phyloP scores from a whole-genome alignment of 1,139 yeast genomes.

The Pichia sp. region DNA sequence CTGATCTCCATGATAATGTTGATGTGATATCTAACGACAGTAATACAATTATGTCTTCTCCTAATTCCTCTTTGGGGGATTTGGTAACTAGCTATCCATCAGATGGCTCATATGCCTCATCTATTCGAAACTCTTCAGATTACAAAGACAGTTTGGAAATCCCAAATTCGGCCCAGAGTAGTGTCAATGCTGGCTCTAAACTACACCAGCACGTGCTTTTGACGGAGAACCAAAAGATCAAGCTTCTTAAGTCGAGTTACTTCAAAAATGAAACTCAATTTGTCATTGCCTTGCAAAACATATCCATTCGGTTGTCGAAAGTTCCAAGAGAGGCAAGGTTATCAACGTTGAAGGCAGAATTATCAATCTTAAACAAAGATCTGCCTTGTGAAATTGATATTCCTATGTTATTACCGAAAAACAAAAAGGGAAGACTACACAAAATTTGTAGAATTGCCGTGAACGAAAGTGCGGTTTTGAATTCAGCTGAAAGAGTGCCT shows the following conservation, averaged over 20 bases:
- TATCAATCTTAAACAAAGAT: slow-evolving; percentile 76
- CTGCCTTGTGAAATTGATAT: slow-evolving; percentile 92
- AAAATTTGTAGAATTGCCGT: slow-evolving; percentile 79
- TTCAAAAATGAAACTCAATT: slow-evolving; percentile 87
- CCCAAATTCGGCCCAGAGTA: neutral
- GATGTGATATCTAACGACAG: slow-evolving; percentile 4
- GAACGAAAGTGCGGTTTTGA: slow-evolving; percentile 88
- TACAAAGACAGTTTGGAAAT: slow-evolving; percentile 30
- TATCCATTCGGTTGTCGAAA: slow-evolving; percentile 74
- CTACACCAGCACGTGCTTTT: slow-evolving; percentile 19
- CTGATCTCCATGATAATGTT: slow-evolving; percentile 26
- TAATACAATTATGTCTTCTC: slow-evolving; percentile 8
- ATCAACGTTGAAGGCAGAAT: slow-evolving; percentile 81
- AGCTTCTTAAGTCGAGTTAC: slow-evolving; percentile 67
- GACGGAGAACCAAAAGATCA: slow-evolving; percentile 41
- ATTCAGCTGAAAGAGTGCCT: slow-evolving; percentile 96
- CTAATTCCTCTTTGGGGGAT: slow-evolving; percentile 20
- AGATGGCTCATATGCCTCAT: slow-evolving; percentile 31
- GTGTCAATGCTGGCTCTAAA: slow-evolving; percentile 3
- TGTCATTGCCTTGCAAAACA: slow-evolving; percentile 82
- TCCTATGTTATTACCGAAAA: slow-evolving; percentile 76
- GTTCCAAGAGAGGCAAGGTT: slow-evolving; percentile 92
- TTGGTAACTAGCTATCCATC: slow-evolving; percentile 23
- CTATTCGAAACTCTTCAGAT: slow-evolving; percentile 32
- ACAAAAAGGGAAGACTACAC: slow-evolving; percentile 52